Conservation (phyloP, 768 basidiomycete genomes). For the Pulveroboletus sp. region DNA sequence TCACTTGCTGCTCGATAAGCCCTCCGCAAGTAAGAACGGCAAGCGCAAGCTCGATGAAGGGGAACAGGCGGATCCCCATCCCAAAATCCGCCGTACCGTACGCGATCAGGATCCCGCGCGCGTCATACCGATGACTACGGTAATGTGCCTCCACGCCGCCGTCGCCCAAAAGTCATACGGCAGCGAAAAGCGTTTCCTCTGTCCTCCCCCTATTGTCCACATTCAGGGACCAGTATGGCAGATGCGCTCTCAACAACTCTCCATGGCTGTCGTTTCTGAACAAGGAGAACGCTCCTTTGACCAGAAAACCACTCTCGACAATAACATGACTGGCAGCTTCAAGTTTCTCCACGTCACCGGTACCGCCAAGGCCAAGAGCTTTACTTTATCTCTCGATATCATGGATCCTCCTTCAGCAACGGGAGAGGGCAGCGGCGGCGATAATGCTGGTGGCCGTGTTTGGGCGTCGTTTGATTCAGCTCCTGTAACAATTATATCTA, state of each 20-base stretch:
- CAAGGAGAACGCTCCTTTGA: constrained; percentile 80
- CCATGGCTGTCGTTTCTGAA: constrained; percentile 85
- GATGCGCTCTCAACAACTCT: constrained; percentile 75
- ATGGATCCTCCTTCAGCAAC: constrained; percentile 65
- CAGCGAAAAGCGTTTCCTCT: constrained; percentile 91
- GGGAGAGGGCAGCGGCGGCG: constrained; percentile 33
- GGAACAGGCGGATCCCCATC: constrained; percentile 59
- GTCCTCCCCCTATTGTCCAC: constrained; percentile 90
- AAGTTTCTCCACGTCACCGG: constrained; percentile 89
- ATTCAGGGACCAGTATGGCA: constrained; percentile 88
- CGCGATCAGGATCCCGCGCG: constrained; percentile 77
- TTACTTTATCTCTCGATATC: constrained; percentile 82
- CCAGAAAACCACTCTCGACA: constrained; percentile 80
- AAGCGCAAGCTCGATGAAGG: constrained; percentile 77
- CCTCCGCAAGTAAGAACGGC: constrained; percentile 40
- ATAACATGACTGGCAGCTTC: constrained; percentile 84
- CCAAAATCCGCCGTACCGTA: constrained; percentile 81
- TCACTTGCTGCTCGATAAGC: constrained; percentile 23
- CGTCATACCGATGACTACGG: constrained; percentile 86
- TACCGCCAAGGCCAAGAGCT: constrained; percentile 86
- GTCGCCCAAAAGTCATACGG: constrained; percentile 97
- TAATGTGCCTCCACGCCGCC: constrained; percentile 86
- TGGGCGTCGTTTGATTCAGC: constrained; percentile 94
- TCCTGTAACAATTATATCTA: constrained; percentile 92
- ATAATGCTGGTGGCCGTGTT: constrained; percentile 53